Base-by-base conservation (phyloP, 2,329 filamentous ascomycete species). In the Chaetomium olivaceum region DNA sequence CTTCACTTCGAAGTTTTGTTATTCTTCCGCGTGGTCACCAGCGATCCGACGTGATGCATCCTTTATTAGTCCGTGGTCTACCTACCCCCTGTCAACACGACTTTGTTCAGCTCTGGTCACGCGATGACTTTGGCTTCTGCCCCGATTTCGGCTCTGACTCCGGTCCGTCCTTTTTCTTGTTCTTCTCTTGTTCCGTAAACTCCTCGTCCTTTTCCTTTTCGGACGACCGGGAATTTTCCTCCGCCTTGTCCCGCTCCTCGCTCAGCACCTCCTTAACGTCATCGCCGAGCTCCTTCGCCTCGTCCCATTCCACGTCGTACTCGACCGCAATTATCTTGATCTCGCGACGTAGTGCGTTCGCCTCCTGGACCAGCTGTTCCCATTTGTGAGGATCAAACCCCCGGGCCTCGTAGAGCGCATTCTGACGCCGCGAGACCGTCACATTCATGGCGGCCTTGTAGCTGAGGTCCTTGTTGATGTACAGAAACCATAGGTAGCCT, bases 401-500 rank as follows among this genome's bases (percentile, higher is more conserved):
- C 12, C 87, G 86, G 52, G 83, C 80, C 70, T 90, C 83, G 75
- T 97, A 97, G 12, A 97, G 80, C 61, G 88, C 87, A 62, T 86
- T 84, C 77, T 96, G 93, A 5, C 93, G 85, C 43, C 88, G 84
- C 46, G 87, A 91, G 46, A 97, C 90, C 7, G 93, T 97, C 62
- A 96, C 84, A 75, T 96, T 93, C 80, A 97, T 87, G 31, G 93
- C 92, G 2, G 89, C 89, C 71, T 91, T 89, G 80, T 97, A 97
- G 69, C 87, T 91, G 12, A 96, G 88, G 77, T 97, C 93, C 23
- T 91, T 87, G 78, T 93, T 96, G 80, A 97, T 91, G 78, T 93
- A 96, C 14, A 97, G 80, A 76, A 97, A 97, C 92, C 92, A 97
- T 62, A 96, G 82, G 74, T 97, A 97, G 70, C 92, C 93, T 8